Conservation (phyloP, 1,284 basidiomycete species). For the Stereum hirsutum region DNA sequence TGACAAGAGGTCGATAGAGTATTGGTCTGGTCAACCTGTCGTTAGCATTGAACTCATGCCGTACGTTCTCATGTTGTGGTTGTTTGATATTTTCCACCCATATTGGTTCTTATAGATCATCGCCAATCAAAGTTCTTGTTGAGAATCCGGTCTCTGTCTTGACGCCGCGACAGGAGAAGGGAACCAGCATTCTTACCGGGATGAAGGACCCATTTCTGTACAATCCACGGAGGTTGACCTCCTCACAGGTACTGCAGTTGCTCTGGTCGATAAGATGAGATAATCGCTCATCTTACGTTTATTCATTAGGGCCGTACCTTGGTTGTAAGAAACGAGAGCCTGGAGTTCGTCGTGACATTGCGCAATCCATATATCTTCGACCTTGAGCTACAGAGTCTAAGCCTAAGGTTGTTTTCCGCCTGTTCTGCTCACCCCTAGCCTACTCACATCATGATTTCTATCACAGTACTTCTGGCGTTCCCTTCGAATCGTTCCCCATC, state of each 20-base stretch:
- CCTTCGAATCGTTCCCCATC: slow-evolving; percentile 56
- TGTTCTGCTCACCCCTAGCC: neutral
- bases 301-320: slow-evolving; percentile 41
- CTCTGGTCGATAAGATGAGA: neutral
- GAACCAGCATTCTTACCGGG: slow-evolving; percentile 40
- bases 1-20: slow-evolving; percentile 58
- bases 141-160: slow-evolving; percentile 63
- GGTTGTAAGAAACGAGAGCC: slow-evolving; percentile 75
- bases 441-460: neutral
- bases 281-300: slow-evolving; percentile 8
- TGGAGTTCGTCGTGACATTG: slow-evolving; percentile 80
- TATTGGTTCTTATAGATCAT: slow-evolving; percentile 39
- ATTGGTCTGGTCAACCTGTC: slow-evolving; percentile 78
- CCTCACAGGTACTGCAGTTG: slow-evolving; percentile 43
- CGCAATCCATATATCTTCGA: slow-evolving; percentile 90
- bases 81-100: neutral
- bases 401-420: slow-evolving; percentile 54
- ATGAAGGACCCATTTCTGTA: slow-evolving; percentile 79
- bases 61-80: slow-evolving; percentile 33
- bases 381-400: slow-evolving; percentile 75
- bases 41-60: slow-evolving; percentile 71
- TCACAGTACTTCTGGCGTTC: slow-evolving; percentile 73
- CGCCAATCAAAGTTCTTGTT: slow-evolving; percentile 59
- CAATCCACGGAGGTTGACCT: slow-evolving; percentile 64
- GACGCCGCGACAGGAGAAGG: slow-evolving; percentile 28